Base-by-base conservation (phyloP, 176 grass and related monocot genomes). In the Miscanthus lutarioriparius region DNA sequence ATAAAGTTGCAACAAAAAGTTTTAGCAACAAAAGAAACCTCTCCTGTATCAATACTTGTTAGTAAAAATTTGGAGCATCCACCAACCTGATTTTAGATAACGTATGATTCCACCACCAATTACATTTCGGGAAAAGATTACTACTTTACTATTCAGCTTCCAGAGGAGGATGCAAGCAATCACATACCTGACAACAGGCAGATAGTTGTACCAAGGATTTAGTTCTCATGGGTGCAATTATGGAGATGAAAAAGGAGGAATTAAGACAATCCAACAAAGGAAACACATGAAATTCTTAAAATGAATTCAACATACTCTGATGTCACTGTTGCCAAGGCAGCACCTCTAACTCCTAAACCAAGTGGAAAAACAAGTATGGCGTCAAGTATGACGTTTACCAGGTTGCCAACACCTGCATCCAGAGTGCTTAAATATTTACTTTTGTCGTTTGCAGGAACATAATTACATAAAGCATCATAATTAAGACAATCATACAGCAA, bases 1-100 rank as follows among this genome's bases (percentile, higher is more conserved):
- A 54, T 54, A 1, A 7, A 16, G 45, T 48, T 5, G 45, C 5
- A 51, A 51, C 16, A 51, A 19, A 54, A 54, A 20, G 17, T 2
- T 54, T 19, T 19, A 51, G 2, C 49, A 54, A 54, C 6, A 54
- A 54, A 54, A 33, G 38, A 67, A 75, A 10, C 40, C 25, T 54
- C 25, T 25, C 37, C 45, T 44, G 54, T 16, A 70, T 48, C 2
- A 62, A 11, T 32, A 36, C 14, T 26, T 49, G 48, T 59, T 64
- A 78, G 38, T 62, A 6, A 56, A 56, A 22, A 56, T 56, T 56
- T 56, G 5, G 53, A 56, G 6, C 53, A 56, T 56, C 53, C 53
- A 63, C 69, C 38, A 72, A 97, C 95, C 95, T 77, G 95, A 97
- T 95, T 93, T 95, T 53, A 97, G 75, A 69, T 97, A 97, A 54